These are phyloP conservation scores for Cryptococcus floricola DNA, from an alignment of 1,284 basidiomycete genomes.

Conservation along the genomic window DNA sequence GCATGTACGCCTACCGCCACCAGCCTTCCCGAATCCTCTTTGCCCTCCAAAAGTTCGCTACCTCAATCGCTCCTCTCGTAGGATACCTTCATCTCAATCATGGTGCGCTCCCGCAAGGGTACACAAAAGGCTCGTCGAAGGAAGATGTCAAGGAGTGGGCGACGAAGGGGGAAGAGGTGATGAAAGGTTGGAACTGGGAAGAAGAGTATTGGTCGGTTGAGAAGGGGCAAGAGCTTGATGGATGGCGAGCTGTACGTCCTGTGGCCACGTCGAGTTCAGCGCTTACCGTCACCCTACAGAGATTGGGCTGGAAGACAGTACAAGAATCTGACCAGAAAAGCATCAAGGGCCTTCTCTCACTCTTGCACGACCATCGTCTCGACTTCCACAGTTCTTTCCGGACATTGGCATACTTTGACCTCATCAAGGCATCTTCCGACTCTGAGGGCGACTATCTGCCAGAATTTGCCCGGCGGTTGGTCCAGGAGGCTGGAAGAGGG, in stretches of 20 bases:
- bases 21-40: slow-evolving; percentile 58
- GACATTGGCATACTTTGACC: slow-evolving; percentile 62
- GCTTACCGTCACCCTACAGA: slow-evolving; percentile 48
- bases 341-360: slow-evolving; percentile 59
- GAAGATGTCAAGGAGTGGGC: slow-evolving; percentile 65
- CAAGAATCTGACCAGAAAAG: slow-evolving; percentile 59
- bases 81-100: slow-evolving; percentile 60
- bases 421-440: slow-evolving; percentile 38
- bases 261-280: neutral
- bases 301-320: slow-evolving; percentile 64
- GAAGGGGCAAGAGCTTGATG: slow-evolving; percentile 58
- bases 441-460: slow-evolving; percentile 41
- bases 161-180: slow-evolving; percentile 55
- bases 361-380: slow-evolving; percentile 66
- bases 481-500: slow-evolving; percentile 48
- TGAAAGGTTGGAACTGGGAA: slow-evolving; percentile 46
- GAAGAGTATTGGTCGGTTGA: slow-evolving; percentile 58
- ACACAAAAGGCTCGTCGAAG: slow-evolving; percentile 61
- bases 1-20: slow-evolving; percentile 73
- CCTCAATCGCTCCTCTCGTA: slow-evolving; percentile 71
- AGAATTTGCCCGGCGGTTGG: slow-evolving; percentile 55
- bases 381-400: slow-evolving; percentile 85
- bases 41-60: slow-evolving; percentile 70
- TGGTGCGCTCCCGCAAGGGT: slow-evolving; percentile 60
- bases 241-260: slow-evolving; percentile 63